These are phyloP conservation scores for Papiliotrema nemorosa DNA, from an alignment of 1,284 basidiomycete species.

Conservation along the genomic window DNA sequence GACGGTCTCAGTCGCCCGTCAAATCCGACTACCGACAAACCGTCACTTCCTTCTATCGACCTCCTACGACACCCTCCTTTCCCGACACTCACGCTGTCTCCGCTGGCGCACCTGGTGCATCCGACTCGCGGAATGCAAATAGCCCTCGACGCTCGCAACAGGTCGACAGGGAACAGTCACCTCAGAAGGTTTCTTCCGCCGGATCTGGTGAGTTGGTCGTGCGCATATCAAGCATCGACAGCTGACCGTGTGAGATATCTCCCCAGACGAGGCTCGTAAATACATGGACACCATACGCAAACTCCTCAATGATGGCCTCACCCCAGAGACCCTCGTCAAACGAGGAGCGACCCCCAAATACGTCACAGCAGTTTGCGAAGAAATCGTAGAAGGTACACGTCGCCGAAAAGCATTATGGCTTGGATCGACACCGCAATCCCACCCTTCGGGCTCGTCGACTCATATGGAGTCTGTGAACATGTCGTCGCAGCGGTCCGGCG, in stretches of 20 bases:
- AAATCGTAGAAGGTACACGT: conserved; percentile 31
- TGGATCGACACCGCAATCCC: conserved; percentile 7
- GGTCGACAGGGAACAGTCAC: too few relatives aligned
- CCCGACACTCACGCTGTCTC: background rate
- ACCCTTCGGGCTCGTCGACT: background rate
- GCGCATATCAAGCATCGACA: background rate
- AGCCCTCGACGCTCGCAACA: background rate
- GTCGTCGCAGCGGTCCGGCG: background rate
- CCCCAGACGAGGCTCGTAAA: conserved; percentile 25
- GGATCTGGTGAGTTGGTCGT: background rate
- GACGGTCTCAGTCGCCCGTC: background rate
- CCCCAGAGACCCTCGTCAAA: conserved; percentile 27
- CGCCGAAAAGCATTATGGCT: conserved; percentile 19
- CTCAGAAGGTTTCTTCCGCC: background rate
- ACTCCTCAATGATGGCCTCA: conserved; percentile 29
- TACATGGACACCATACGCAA: conserved; percentile 36
- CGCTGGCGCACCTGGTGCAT: background rate
- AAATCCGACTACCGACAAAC: background rate
- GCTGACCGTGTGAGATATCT: conserved; percentile 20
- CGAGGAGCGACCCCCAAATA: conserved; percentile 29
- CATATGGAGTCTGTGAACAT: background rate
- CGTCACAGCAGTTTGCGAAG: conserved; percentile 35
- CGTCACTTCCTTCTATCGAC: background rate
- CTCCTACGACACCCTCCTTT: background rate
- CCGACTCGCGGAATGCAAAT: background rate